phyloP scores from a whole-genome alignment of 805 yeast genomes.

The Metschnikowia peoriensis region DNA sequence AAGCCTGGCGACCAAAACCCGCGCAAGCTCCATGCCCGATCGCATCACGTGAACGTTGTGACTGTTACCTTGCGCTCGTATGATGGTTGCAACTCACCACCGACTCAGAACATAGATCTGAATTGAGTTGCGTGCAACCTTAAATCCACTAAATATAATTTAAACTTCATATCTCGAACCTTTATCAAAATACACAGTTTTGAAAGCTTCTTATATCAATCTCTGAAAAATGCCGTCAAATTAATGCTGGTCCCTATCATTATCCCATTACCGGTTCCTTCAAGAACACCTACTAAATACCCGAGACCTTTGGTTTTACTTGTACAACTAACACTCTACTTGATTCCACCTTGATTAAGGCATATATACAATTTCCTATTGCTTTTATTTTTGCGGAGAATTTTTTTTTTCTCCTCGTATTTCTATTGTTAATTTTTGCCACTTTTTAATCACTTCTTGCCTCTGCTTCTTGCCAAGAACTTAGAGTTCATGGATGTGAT shows the following conservation, averaged over 20 bases:
- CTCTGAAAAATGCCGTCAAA: too few relatives aligned
- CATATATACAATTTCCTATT: neutral
- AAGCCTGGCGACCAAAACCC: too few relatives aligned
- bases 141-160: too few relatives aligned
- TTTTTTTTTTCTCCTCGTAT: neutral
- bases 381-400: neutral
- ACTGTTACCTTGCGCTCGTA: slow-evolving; percentile 3
- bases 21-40: slow-evolving; percentile 1
- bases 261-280: too few relatives aligned
- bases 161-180: too few relatives aligned
- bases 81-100: neutral
- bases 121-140: too few relatives aligned
- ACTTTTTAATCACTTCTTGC: slow-evolving; percentile 34
- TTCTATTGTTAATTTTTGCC: neutral
- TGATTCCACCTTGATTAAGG: neutral
- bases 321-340: too few relatives aligned
- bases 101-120: neutral
- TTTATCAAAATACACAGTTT: too few relatives aligned
- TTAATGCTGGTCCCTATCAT: too few relatives aligned
- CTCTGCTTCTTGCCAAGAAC: slow-evolving; percentile 54
- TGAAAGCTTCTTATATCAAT: too few relatives aligned
- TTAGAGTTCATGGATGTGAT: slow-evolving; percentile 61
- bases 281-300: too few relatives aligned
- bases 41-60: slow-evolving; percentile 12
- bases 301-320: too few relatives aligned